Conservation (phyloP, 305 asterid genomes). For the Solanum aculeatissimum region DNA sequence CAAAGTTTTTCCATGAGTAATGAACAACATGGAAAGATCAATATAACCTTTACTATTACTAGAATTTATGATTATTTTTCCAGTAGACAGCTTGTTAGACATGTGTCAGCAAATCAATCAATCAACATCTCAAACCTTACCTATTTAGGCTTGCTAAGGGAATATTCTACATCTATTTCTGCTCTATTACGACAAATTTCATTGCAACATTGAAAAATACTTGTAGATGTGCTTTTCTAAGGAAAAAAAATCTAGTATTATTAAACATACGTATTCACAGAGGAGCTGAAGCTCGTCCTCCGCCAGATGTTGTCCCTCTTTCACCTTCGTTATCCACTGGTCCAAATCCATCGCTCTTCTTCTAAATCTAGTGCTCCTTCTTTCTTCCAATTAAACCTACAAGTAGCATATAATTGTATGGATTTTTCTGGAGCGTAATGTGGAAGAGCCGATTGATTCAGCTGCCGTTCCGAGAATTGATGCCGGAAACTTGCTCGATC, state of each 20-base stretch:
- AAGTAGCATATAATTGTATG: not conserved
- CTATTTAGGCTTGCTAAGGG: not conserved
- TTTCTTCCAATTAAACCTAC: not conserved
- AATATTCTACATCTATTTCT: not conserved
- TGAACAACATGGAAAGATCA: not conserved
- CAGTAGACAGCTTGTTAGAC: not conserved
- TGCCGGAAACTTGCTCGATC: not conserved
- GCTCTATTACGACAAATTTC: not conserved
- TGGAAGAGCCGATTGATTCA: not conserved
- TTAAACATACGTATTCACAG: slow-evolving; percentile 23
- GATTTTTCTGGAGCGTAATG: not conserved
- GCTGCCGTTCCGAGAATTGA: not conserved
- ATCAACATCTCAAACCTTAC: not conserved
- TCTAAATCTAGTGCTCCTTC: not conserved
- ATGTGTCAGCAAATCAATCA: not conserved
- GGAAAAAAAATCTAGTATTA: not conserved
- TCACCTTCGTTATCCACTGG: slow-evolving; percentile 37
- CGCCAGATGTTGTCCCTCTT: slow-evolving; percentile 32
- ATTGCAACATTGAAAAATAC: not conserved
- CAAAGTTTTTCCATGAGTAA: not conserved
- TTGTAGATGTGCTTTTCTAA: not conserved
- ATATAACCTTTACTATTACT: not conserved
- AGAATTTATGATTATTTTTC: not conserved
- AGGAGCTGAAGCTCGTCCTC: slow-evolving; percentile 38
- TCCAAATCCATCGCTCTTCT: slow-evolving; percentile 28